Evolutionary conservation across 2,329 filamentous ascomycete species (phyloP).

Genomic region (Penicillium sp.): DNA sequence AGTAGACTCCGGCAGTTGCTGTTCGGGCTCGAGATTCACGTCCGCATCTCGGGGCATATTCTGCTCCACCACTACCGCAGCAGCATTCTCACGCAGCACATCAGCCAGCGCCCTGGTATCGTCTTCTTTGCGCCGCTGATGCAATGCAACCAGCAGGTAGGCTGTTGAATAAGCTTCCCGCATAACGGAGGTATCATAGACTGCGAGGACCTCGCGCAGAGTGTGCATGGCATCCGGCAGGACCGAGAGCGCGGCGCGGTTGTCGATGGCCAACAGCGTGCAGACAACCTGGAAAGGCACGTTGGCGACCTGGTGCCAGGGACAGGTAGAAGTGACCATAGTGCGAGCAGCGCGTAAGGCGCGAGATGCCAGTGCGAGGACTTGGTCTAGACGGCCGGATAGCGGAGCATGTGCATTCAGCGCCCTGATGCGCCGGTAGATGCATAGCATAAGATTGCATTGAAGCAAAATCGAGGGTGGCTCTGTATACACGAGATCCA

Average conservation of each 20-base stretch:
- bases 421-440: conserved; percentile 54
- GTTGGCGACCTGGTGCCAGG: conserved; percentile 61
- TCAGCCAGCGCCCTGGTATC: conserved; percentile 38
- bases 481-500: conserved; percentile 42
- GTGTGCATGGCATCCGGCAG: conserved; percentile 53
- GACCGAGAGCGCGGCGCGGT: conserved; percentile 47
- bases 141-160: conserved; percentile 53
- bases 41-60: neutral
- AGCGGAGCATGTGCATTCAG: conserved; percentile 46
- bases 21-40: neutral
- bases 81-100: conserved; percentile 39
- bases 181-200: conserved; percentile 50
- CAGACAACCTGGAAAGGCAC: conserved; percentile 60
- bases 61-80: conserved; percentile 22
- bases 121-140: conserved; percentile 52
- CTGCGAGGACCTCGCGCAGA: conserved; percentile 42
- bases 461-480: conserved; percentile 51
- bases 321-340: conserved; percentile 46
- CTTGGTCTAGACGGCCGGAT: conserved; percentile 43
- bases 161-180: conserved; percentile 56
- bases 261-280: conserved; percentile 56
- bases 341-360: conserved; percentile 50
- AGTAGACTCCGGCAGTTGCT: conserved; percentile 14
- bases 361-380: conserved; percentile 46
- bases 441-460: conserved; percentile 56